Base-by-base conservation (phyloP, 2,329 filamentous ascomycete species). In the Chalara sp. region DNA sequence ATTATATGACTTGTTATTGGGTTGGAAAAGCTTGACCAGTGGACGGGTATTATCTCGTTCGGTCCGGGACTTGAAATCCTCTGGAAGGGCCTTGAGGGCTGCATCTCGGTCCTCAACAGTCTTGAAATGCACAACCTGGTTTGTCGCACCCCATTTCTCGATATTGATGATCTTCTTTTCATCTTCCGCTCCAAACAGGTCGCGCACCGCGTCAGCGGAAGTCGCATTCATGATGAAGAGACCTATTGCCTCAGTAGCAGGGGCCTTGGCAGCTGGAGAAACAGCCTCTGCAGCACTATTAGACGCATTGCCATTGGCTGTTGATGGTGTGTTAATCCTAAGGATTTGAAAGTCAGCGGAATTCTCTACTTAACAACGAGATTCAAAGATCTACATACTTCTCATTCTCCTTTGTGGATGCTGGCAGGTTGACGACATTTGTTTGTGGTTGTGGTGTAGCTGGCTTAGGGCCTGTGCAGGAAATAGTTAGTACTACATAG, bases 221-320 rank as follows among this genome's bases (percentile, higher is more conserved):
- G 84, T 87, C 28, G 91, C 83, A 63, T 91, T 91, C 72, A 87
- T 88, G 54, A 99, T 84, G 68, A 96, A 99, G 21, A 99, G 79
- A 46, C 88, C 92, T 62, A 89, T 85, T 59, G 86, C 89, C 59
- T 79, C 81, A 63, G 89, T 79, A 63, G 72, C 78, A 37, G 35
- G n/a, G 13, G 77, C 71, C 65, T 87, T 85, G 31, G 78, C 72
- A 6, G 78, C 78, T 12, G 81, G 77, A 2, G 81, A 80, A n/a
- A 76, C 69, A 3, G 73, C 69, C 10, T 77, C 70, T 32, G 75
- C 67, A 41, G 76, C 67, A 10, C 70, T 73, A 52, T 76, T 74
- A 5, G 73, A 66, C 12, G 56, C 50, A 11, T 76, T 75, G 52
- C 80, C 79, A 53, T 83, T 83, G 4, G 76, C 65, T 12, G 71